Evolutionary conservation across 2,329 filamentous ascomycete genomes (phyloP), one percentile per base, ranked within the genome.

Genomic region (Penicillium sp.): DNA sequence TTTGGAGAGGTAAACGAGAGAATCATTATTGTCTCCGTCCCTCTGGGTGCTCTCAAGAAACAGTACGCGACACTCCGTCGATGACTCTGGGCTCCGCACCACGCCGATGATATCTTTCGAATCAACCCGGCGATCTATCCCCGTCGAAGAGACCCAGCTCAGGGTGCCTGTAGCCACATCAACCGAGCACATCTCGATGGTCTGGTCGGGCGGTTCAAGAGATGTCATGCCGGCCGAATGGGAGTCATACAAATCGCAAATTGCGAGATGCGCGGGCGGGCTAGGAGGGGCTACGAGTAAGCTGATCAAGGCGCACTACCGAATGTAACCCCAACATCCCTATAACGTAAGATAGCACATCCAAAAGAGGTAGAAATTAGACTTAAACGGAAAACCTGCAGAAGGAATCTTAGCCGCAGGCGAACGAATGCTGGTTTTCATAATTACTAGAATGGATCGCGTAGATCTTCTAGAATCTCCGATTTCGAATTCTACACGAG

Each of bases 31-130:
- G n/a, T 55, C 17, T 11, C n/a, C 31, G 5, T 58, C 57, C 15
- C 14, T 28, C 15, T 53, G 41, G 15, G 39, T 28, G 34, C 35
- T 57, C n/a, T 63, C 57, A 5, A 74, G 57, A 31, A 63, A 74
- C 25, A 74, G 47, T 22, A 74, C 57, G 11, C 41, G 61, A 52
- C 69, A 69, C 28, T 54, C 45, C 12, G 28, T 37, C 39, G 54
- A 47, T 38, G n/a, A 25, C 7, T 39, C 49, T 14, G 49, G 42
- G 28, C 45, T 50, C 20, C 63, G 65, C 22, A 72, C 28, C 25
- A 72, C 61, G 37, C 68, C 70, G 31, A 74, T 47, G 54, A 74
- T 69, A 54, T 71, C 60, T 10, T 60, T 57, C 35, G 66, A 51
- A 12, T 66, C 43, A 42, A 74, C 54, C 10, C 25, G 55, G 7